phyloP scores from a whole-genome alignment of 345 rosid species.

The Linum lewisii region DNA sequence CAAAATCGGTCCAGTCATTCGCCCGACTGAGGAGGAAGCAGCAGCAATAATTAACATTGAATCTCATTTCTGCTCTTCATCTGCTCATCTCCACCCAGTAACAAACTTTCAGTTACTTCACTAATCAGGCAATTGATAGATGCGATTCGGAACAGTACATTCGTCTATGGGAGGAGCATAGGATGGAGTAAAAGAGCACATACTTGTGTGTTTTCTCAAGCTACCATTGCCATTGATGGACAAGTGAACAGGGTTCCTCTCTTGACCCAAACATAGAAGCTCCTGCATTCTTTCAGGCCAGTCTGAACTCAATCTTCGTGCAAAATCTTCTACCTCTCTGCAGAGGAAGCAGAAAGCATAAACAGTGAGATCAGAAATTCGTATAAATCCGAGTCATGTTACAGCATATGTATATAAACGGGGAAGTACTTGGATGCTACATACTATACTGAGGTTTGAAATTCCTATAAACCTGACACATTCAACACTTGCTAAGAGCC shows the following conservation, averaged over 20 bases:
- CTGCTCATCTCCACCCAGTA: not conserved
- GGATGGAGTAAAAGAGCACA: conserved; percentile 4
- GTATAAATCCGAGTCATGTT: no score
- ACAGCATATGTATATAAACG: no score
- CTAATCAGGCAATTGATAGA: not conserved
- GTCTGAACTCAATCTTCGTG: conserved; percentile 71
- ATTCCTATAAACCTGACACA: no score
- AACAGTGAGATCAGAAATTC: not conserved
- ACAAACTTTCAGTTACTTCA: not conserved
- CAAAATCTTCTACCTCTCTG: conserved; percentile 95
- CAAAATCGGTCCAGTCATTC: not conserved
- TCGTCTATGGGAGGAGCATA: not conserved
- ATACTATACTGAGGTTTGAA: no score
- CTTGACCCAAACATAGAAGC: conserved; percentile 49
- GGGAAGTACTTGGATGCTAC: no score
- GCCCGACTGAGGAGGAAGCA: conserved; percentile 1
- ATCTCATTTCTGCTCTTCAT: not conserved
- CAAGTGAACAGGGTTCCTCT: conserved; percentile 34
- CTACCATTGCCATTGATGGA: conserved; percentile 49
- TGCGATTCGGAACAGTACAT: not conserved
- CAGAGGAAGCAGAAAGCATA: not conserved
- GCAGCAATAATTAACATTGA: not conserved
- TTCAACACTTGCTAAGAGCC: no score
- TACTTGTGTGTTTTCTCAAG: conserved; percentile 43
- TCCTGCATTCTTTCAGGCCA: conserved; percentile 74